phyloP scores from a whole-genome alignment of 1,284 basidiomycete genomes.

The Fomitopsis pinicola region DNA sequence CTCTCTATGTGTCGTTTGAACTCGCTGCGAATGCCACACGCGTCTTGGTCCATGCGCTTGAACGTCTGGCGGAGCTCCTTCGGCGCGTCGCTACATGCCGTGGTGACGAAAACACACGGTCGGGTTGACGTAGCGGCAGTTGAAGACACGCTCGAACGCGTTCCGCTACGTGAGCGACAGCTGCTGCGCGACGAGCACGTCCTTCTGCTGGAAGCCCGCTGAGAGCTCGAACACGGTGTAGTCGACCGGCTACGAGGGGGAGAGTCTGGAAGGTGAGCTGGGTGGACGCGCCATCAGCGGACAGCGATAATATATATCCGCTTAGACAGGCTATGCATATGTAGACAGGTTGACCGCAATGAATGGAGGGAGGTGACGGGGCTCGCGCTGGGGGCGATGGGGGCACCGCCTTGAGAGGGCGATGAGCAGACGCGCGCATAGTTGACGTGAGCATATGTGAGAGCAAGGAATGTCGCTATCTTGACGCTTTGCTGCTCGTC shows the following conservation, averaged over 20 bases:
- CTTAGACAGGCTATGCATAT: background rate
- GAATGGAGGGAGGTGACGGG: background rate
- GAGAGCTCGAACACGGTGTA: constrained; percentile 61
- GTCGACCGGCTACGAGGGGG: constrained; percentile 65
- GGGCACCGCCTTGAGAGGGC: background rate
- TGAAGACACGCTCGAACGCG: constrained; percentile 64
- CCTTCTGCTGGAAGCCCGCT: constrained; percentile 52
- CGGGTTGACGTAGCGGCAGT: constrained; percentile 62
- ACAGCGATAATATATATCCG: background rate
- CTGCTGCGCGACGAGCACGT: constrained; percentile 39
- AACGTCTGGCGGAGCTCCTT: constrained; percentile 42
- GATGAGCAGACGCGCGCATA: background rate
- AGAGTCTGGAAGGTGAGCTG: constrained; percentile 40
- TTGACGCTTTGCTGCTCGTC: background rate
- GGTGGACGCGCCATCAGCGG: background rate
- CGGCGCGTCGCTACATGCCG: constrained; percentile 54
- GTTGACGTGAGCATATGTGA: background rate
- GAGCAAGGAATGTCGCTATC: background rate
- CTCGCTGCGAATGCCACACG: constrained; percentile 61
- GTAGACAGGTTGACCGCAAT: background rate
- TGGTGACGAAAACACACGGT: constrained; percentile 61
- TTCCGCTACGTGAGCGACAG: constrained; percentile 47
- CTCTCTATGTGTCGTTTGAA: constrained; percentile 46
- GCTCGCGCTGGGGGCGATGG: background rate
- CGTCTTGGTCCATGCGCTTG: constrained; percentile 49